Conservation (phyloP, 1,139 yeast genomes). For the Taiozyma sp. region DNA sequence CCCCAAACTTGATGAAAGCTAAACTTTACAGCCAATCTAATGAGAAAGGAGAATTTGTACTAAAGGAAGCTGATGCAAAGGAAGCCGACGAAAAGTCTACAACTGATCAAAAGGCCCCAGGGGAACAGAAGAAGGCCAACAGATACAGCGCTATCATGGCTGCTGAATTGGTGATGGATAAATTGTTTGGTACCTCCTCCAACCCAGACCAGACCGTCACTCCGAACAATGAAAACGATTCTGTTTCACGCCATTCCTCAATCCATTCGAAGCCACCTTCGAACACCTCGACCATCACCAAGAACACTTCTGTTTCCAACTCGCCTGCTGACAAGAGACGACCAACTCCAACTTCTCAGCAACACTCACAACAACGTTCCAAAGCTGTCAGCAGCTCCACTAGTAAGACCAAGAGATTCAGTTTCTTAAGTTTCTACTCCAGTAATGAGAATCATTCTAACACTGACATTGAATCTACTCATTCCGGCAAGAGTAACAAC, state of each 20-base stretch:
- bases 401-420: constrained; percentile 26
- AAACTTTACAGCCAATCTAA: background rate
- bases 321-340: constrained; percentile 13
- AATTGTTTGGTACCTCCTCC: constrained; percentile 17
- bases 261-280: constrained; percentile 15
- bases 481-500: constrained; percentile 4
- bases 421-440: constrained; percentile 26
- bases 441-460: constrained; percentile 3
- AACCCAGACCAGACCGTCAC: background rate
- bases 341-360: constrained; percentile 9
- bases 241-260: constrained; percentile 9
- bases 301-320: constrained; percentile 11
- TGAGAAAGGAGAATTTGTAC: background rate
- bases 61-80: background rate
- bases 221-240: background rate
- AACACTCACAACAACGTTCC: background rate
- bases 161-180: constrained; percentile 25
- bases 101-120: background rate
- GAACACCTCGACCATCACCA: constrained; percentile 10
- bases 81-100: background rate
- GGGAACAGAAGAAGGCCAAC: constrained; percentile 13
- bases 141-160: constrained; percentile 24
- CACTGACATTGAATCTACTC: constrained; percentile 1
- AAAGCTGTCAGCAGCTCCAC: background rate
- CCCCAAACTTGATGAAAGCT: constrained; percentile 15